Base-by-base conservation (phyloP, 306 rosid genomes). In the Pyrus pyrifolia region DNA sequence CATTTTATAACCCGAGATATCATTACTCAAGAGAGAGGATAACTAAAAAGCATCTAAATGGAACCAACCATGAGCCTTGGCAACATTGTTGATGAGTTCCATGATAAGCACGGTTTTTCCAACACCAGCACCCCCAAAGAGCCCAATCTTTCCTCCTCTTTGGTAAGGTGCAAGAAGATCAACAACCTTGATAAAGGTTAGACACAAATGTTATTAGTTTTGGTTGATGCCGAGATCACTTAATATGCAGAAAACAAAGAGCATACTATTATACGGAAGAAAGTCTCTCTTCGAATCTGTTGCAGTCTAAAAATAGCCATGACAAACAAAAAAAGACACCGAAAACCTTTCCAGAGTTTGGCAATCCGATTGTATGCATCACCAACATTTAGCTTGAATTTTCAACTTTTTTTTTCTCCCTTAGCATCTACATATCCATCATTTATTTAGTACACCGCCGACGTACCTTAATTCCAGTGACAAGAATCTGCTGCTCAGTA, bases 61-160 rank as follows among this genome's bases (percentile, higher is more conserved):
- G 89, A 40, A 83, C 80, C 38, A 31, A 90, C 98, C 98, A 77
- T 92, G 97, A 59, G 97, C 98, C 83, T 94, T 94, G 5, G 98
- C 98, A 52, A 94, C 95, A 13, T 94, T 94, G 89, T 94, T 94
- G 79, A 94, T 94, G 66, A 94, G 97, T 79, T 92, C 97, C 97
- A 92, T 92, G 65, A 92, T 92, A 60, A 92, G 97, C 78, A 92
- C 93, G 0, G 97, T 90, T 64, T 90, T 92, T n/a, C 97, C 97
- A 0, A 92, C 97, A 87, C 96, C 93, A 72, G 97, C 96, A 81
- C 93, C 97, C 57, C 96, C 96, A 75, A 90, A 92, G 64, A 92
- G 81, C 75, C 96, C 97, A 80, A 92, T 92, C 89, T 92, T 92
- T 62, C 96, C 97, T 72, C 97, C 97, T 77, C 91, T 92, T 87